Evolutionary conservation across 805 yeast species (phyloP).

Genomic region (Metschnikowia orientalis): DNA sequence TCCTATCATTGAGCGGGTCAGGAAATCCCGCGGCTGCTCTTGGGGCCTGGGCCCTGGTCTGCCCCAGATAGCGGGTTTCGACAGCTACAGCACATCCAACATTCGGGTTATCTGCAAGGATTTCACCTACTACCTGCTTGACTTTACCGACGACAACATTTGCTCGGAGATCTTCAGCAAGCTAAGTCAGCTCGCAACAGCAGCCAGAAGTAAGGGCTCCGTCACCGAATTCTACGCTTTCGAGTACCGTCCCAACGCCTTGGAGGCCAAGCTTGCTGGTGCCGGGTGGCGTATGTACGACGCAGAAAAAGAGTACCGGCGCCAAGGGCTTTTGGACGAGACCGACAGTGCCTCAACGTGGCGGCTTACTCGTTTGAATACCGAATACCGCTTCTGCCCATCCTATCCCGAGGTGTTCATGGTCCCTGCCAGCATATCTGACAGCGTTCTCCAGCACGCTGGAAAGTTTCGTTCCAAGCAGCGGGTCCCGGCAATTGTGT

Average conservation of each 20-base stretch:
- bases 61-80: conserved; percentile 19
- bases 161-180: conserved; percentile 73
- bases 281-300: conserved; percentile 75
- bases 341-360: conserved; percentile 38
- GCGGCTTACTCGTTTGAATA: conserved; percentile 67
- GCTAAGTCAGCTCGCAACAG: conserved; percentile 62
- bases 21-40: conserved; percentile 53
- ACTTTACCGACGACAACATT: conserved; percentile 53
- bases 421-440: conserved; percentile 76
- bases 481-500: conserved; percentile 78
- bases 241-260: conserved; percentile 67
- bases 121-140: conserved; percentile 75
- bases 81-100: conserved; percentile 44
- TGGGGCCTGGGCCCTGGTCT: conserved; percentile 15
- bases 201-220: conserved; percentile 43
- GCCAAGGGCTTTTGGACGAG: conserved; percentile 58
- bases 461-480: conserved; percentile 80
- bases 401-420: conserved; percentile 69
- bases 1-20: conserved; percentile 69
- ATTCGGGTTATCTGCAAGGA: conserved; percentile 78
- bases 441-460: conserved; percentile 77
- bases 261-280: conserved; percentile 47
- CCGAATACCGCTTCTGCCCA: conserved; percentile 59
- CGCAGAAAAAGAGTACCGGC: conserved; percentile 56
- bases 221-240: conserved; percentile 64